Conservation (phyloP, 805 yeast species). For the Henningerozyma blattae region DNA sequence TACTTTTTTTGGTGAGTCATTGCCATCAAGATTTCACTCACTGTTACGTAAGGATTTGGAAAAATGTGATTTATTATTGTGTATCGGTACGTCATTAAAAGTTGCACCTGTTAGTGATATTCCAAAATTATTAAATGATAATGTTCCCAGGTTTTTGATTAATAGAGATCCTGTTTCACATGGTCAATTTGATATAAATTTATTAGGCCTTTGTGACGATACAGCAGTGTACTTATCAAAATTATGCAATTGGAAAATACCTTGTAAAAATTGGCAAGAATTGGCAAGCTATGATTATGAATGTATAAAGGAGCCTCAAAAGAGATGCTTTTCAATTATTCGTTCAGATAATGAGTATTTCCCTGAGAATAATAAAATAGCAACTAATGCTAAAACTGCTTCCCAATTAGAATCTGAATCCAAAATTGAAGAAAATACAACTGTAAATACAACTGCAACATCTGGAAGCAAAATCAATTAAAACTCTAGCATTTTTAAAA, state of each 20-base stretch:
- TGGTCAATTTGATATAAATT: slow-evolving; percentile 63
- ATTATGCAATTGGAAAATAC: slow-evolving; percentile 46
- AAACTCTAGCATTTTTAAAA: too few species aligned
- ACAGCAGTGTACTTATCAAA: slow-evolving; percentile 54
- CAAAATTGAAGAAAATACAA: too few species aligned
- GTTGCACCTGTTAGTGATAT: slow-evolving; percentile 89
- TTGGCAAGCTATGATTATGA: slow-evolving; percentile 14
- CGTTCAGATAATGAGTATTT: too few species aligned
- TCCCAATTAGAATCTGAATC: too few species aligned
- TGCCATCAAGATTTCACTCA: slow-evolving; percentile 59
- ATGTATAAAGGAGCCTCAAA: slow-evolving; percentile 13
- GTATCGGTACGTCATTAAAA: slow-evolving; percentile 87
- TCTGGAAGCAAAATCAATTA: too few species aligned
- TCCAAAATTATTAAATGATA: slow-evolving; percentile 51
- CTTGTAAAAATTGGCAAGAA: slow-evolving; percentile 36
- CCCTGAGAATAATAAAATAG: too few species aligned
- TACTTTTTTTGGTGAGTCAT: slow-evolving; percentile 79
- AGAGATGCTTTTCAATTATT: too few species aligned
- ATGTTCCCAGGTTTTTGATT: slow-evolving; percentile 70
- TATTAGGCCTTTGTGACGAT: slow-evolving; percentile 78
- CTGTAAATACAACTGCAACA: too few species aligned
- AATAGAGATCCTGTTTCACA: slow-evolving; percentile 68
- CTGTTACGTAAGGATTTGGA: slow-evolving; percentile 44
- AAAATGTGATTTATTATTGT: slow-evolving; percentile 66
- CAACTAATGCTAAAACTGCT: too few species aligned